phyloP scores from a whole-genome alignment of 2,329 filamentous ascomycete species.

The Botrytis cinerea region DNA sequence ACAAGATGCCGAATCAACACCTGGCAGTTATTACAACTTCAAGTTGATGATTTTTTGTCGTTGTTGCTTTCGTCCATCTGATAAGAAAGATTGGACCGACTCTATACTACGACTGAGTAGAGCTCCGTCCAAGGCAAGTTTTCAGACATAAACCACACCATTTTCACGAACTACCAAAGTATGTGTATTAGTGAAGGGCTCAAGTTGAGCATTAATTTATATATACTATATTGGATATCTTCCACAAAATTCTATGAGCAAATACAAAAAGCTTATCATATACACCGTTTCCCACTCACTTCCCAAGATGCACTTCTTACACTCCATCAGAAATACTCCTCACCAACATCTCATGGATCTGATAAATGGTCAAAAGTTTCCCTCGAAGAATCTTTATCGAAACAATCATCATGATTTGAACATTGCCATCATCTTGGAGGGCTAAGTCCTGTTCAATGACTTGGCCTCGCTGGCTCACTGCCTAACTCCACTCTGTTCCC shows the following conservation, averaged over 20 bases:
- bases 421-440: background rate
- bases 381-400: too few relatives aligned
- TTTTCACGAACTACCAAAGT: background rate
- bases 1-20: background rate
- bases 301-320: too few relatives aligned
- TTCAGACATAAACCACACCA: background rate
- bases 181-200: background rate
- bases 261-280: too few relatives aligned
- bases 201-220: background rate
- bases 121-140: background rate
- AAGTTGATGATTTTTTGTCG: background rate
- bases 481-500: background rate
- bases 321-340: background rate
- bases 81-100: background rate
- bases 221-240: background rate
- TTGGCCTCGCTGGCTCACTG: background rate
- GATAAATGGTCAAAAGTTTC: too few relatives aligned
- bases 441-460: background rate
- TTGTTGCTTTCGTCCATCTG: background rate
- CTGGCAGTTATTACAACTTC: background rate
- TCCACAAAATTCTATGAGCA: background rate
- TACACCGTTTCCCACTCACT: background rate
- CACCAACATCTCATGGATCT: background rate
- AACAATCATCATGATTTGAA: background rate
- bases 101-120: background rate